Evolutionary conservation across 164 flowering plant species (phyloP).

Genomic region (Aristolochia californica): DNA sequence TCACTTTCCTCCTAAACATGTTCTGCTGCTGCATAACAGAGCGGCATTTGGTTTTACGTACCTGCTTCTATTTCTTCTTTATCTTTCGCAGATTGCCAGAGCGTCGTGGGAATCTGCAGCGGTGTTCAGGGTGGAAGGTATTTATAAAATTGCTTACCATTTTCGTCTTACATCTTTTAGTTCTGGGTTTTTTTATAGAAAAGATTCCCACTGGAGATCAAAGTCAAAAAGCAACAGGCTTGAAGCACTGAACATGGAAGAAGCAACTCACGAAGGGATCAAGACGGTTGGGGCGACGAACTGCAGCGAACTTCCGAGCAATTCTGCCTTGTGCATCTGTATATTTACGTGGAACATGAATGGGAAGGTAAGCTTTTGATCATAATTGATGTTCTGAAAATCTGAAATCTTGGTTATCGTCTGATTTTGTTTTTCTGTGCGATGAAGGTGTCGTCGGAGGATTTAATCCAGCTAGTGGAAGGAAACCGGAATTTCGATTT

Average conservation of each 20-base stretch:
- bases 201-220: no score
- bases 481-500: constrained; percentile 37
- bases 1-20: neutral
- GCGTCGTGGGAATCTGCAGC: constrained; percentile 22
- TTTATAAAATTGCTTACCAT: no score
- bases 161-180: neutral
- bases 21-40: neutral
- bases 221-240: constrained; percentile 11
- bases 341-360: constrained; percentile 86
- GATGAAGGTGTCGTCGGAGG: constrained; percentile 32
- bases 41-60: neutral
- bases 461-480: constrained; percentile 37
- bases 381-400: no score
- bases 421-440: neutral
- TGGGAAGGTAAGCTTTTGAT: constrained; percentile 66
- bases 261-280: constrained; percentile 37
- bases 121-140: constrained; percentile 1
- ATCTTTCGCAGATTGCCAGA: neutral
- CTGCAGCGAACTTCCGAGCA: constrained; percentile 23
- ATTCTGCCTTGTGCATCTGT: constrained; percentile 40
- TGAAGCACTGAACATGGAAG: constrained; percentile 7
- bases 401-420: no score
- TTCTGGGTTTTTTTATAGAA: constrained; percentile 12
- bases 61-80: neutral
- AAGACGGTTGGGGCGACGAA: constrained; percentile 28